Conservation (phyloP, 2,329 filamentous ascomycete species). For the Botrytis tulipae region DNA sequence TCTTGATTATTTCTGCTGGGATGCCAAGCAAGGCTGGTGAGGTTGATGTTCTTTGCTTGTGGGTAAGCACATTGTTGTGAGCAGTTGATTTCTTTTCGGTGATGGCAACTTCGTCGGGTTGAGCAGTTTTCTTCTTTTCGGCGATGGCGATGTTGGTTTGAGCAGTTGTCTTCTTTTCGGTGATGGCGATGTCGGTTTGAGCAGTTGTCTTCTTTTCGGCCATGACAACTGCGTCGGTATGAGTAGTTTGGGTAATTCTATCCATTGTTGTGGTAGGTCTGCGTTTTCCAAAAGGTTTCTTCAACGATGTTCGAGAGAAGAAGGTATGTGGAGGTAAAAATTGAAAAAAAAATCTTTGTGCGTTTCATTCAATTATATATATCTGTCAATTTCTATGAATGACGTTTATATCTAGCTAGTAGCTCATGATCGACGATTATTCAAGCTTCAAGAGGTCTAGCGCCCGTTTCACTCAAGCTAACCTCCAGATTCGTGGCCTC, state of each 20-base stretch:
- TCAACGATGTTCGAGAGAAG: neutral
- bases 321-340: neutral
- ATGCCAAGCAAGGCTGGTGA: conserved; percentile 5
- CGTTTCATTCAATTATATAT: neutral
- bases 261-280: neutral
- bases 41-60: neutral
- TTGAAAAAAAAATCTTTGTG: neutral
- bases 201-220: neutral
- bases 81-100: neutral
- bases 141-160: neutral
- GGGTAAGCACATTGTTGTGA: neutral
- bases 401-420: neutral
- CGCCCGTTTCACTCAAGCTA: neutral
- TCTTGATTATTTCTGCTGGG: conserved; percentile 18
- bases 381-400: neutral
- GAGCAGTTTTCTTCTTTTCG: neutral
- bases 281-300: neutral
- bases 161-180: neutral
- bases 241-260: no score
- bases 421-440: neutral
- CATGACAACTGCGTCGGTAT: no score
- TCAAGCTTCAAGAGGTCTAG: neutral
- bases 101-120: neutral
- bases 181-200: neutral
- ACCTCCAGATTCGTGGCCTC: neutral